A percentile compares a stretch with the other conserved stretches of the same genome.
These are phyloP conservation scores for Tuber indicum DNA, from an alignment of 495 filamentous ascomycete species.

Conservation along the genomic window DNA sequence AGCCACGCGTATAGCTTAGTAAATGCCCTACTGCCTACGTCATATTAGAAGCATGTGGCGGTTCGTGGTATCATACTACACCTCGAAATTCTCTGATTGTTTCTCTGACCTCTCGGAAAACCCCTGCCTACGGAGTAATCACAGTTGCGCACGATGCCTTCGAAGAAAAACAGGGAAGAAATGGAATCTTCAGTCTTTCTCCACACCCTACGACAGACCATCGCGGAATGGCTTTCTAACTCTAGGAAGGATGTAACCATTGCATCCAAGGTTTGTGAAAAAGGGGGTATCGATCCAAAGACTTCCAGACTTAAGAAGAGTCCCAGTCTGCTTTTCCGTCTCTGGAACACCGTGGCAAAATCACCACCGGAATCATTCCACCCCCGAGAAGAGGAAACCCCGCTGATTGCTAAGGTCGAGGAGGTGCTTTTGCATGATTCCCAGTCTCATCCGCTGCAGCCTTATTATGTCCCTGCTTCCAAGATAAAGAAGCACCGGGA, in stretches of 20 bases:
- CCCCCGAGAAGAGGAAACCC: slow-evolving; percentile 3
- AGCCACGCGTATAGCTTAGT: background rate
- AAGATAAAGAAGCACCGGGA: background rate
- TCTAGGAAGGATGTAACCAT: background rate
- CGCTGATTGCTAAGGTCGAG: background rate
- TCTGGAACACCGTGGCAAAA: slow-evolving; percentile 12
- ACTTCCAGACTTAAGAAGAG: slow-evolving; percentile 16
- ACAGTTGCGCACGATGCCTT: background rate
- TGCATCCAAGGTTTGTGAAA: background rate
- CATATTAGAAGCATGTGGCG: background rate
- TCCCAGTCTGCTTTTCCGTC: slow-evolving; percentile 21
- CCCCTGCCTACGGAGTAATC: background rate
- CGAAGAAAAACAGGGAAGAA: background rate
- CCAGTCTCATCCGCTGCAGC: slow-evolving; percentile 6
- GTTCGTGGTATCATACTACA: background rate
- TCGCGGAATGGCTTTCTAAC: background rate
- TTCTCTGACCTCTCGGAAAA: background rate
- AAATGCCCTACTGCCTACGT: background rate
- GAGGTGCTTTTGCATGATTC: background rate
- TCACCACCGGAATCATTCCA: background rate
- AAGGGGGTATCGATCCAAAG: background rate
- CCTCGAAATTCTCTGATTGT: background rate
- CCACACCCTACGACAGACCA: background rate
- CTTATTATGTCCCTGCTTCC: background rate
- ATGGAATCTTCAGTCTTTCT: background rate